A percentile compares a stretch with the other conserved stretches of the same genome.
Evolutionary conservation across 768 basidiomycete species (phyloP).

Genomic region (Hemileccinum impolitum): DNA sequence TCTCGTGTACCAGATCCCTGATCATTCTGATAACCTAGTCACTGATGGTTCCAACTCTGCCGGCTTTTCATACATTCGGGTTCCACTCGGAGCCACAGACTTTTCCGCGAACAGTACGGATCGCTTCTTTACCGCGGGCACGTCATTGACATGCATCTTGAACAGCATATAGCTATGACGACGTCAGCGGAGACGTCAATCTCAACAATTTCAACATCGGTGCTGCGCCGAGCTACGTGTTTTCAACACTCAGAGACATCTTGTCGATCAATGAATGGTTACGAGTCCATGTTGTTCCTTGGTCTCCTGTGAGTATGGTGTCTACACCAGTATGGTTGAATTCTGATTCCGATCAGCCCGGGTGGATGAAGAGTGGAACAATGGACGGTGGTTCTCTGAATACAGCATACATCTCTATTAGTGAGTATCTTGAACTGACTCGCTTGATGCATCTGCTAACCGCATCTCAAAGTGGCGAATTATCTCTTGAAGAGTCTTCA

Average conservation of each 20-base stretch:
- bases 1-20: not conserved
- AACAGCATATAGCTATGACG: conserved; percentile 63
- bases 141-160: conserved; percentile 2
- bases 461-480: conserved; percentile 49
- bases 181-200: conserved; percentile 56
- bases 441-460: not conserved
- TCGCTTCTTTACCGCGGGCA: not conserved
- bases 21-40: conserved; percentile 28
- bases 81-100: conserved; percentile 72
- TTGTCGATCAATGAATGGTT: conserved; percentile 49
- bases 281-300: conserved; percentile 60
- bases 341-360: conserved; percentile 45
- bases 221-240: conserved; percentile 58
- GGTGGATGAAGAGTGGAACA: conserved; percentile 72
- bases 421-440: conserved; percentile 35
- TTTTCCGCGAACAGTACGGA: conserved; percentile 57
- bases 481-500: conserved; percentile 73
- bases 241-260: conserved; percentile 64
- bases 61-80: conserved; percentile 65
- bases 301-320: conserved; percentile 60
- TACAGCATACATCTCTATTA: conserved; percentile 44
- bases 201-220: conserved; percentile 56
- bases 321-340: not conserved
- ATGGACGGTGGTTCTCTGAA: conserved; percentile 66
- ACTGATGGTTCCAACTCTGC: conserved; percentile 60